Evolutionary conservation across 164 flowering plant genomes (phyloP), one percentile per base, ranked within the genome.

Genomic region (Aristolochia californica): DNA sequence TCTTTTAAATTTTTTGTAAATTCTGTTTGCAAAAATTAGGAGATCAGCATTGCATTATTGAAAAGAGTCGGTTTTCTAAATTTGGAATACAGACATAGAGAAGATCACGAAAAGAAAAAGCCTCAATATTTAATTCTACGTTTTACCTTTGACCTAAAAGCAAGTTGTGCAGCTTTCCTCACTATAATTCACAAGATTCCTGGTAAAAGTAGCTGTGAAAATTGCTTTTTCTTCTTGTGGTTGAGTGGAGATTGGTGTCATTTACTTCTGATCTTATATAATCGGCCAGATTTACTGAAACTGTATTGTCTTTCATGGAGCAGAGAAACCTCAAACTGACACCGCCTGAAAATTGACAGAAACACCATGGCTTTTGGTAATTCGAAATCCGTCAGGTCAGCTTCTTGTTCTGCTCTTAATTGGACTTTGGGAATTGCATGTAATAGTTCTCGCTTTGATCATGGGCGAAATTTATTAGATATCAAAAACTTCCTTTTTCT

Each of bases 341-440:
- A 8, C 52, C 2, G 18, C 9, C 11, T 14, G 30, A 5, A 45
- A 43, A 18, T 34, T 48, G 30, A 13, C 17, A 15, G 20, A n/a
- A 60, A 49, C 27, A 20, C 59, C 14, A 80, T 80, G 84, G 77
- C 70, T 68, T 72, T 56, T 48, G 58, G 43, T 48, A 64, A 43
- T 48, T 72, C 78, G 53, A 74, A 63, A 63, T 75, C 78, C 26
- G 73, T 76, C 40, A 78, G 80, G 84, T 80, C 13, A 45, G 68
- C 61, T 40, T 23, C 26, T 45, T 56, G n/a, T 10, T 30, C 28
- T 27, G 40, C 43, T 26, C 25, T 62, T n/a, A n/a, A n/a, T n/a
- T n/a, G n/a, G n/a, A n/a, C n/a, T n/a, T n/a, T n/a, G n/a, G n/a
- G n/a, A n/a, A n/a, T n/a, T n/a, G n/a, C n/a, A n/a, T n/a, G n/a